Conservation (phyloP, 2,329 filamentous ascomycete genomes). For the Claviceps pusilla region DNA sequence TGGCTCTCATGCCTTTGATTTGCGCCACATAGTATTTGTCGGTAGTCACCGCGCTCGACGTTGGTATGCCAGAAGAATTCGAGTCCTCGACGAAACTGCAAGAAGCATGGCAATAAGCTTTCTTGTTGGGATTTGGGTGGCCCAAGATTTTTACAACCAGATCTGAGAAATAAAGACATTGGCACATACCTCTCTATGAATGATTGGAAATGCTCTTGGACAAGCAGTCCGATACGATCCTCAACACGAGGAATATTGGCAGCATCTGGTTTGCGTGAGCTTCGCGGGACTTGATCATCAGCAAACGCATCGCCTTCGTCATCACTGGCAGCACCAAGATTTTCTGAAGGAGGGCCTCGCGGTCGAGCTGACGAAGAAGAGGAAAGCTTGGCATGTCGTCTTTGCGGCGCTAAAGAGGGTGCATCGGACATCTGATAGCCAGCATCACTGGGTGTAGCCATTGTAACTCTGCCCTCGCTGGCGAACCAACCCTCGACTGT, state of each 20-base stretch:
- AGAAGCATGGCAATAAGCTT: not conserved
- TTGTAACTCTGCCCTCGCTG: conserved; percentile 10
- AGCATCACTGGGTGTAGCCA: conserved; percentile 41
- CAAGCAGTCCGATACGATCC: conserved; percentile 58
- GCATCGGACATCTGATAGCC: conserved; percentile 44
- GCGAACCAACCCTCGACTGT: not conserved
- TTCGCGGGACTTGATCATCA: conserved; percentile 46
- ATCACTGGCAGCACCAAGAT: conserved; percentile 43
- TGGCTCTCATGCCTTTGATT: conserved; percentile 60
- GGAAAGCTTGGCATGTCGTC: conserved; percentile 26
- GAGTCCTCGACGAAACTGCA: conserved; percentile 54
- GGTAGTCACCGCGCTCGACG: conserved; percentile 56
- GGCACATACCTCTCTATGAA: conserved; percentile 56
- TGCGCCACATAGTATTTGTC: conserved; percentile 77
- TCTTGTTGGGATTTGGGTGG: not conserved
- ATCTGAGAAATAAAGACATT: not conserved
- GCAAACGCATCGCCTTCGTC: conserved; percentile 48
- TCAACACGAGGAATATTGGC: conserved; percentile 54
- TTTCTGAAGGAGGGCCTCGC: conserved; percentile 48
- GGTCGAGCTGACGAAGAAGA: conserved; percentile 40
- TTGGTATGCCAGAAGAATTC: conserved; percentile 43
- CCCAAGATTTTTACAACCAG: not conserved
- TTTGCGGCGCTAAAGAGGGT: conserved; percentile 26
- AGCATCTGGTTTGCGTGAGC: conserved; percentile 31
- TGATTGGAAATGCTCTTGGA: conserved; percentile 62